Base-by-base conservation (phyloP, 2,329 filamentous ascomycete genomes). In the Botrytis porri region DNA sequence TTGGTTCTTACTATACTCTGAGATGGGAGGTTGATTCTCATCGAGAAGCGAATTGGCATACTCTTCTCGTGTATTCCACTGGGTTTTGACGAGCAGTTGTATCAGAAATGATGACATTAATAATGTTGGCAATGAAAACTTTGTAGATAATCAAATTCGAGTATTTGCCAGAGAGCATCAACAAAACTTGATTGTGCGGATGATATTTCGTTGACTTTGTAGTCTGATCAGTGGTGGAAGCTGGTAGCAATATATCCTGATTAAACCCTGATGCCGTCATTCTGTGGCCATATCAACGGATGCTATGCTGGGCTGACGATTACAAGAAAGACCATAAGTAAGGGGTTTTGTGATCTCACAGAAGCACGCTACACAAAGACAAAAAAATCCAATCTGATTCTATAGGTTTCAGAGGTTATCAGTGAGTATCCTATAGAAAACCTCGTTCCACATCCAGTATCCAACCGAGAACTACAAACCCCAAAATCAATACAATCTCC, bases 401-500 rank as follows among this genome's bases (percentile, higher is more conserved):
- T 32, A 54, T 37, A 67, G 39, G 29, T 67, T 57, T 5, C 8
- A 32, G 3, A n/a, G 22, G 41, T 32, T 4, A 41, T 6, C 35
- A 39, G 51, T 22, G 18, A 41, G 37, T 57, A 57, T 57, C 37
- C 65, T 18, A 32, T 18, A 32, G 25, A 4, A 41, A n/a, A 14
- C 18, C 3, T 6, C 18, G 12, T 32, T 9, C 10, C 1, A 14
- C 3, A 12, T 18, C 4, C 35, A 32, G 1, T 1, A 12, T 18
- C 4, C 35, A 32, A 1, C 12, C 48, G 0, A 32, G 3, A 5
- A 41, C 18, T 10, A 25, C 35, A 25, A 41, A 3, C 3, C 14
- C 18, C 6, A 2, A 39, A 45, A 39, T 70, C 59, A 70, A 32
- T 16, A 18, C 69, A 41, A 37, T 35, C 48, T 29, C 51, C 62